Base-by-base conservation (phyloP, 306 rosid species). In the Prosopis cineraria region DNA sequence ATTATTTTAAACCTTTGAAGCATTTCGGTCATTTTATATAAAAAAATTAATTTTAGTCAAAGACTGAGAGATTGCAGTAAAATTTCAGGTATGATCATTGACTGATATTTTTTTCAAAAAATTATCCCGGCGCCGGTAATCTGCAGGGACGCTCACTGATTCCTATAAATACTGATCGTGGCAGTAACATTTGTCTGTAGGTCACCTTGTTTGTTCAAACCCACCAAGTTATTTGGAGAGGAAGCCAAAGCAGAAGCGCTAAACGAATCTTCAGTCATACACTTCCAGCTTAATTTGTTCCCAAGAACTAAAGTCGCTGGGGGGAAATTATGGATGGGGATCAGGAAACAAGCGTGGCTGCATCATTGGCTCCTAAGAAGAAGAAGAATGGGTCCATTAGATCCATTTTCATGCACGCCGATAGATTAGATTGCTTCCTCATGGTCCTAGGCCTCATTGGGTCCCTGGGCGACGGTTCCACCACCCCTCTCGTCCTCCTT, bases 321-420 rank as follows among this genome's bases (percentile, higher is more conserved):
- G n/a, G 56, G 24, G 8, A 64, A 41, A 73, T 3, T 2, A 76
- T 80, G 79, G 72, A 27, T 30, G 72, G 70, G 39, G 69, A 29
- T 79, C 68, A 63, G 30, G 68, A 79, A 73, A 16, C 40, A 69
- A 39, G 69, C 27, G 65, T 58, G 14, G 31, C 10, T 1, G 40
- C 22, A 20, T 52, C 59, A 6, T 48, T 41, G 41, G 60, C 20
- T 31, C 34, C 24, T 4, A 27, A 56, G 74, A 83, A 62, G 78
- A 84, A 72, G 39, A 71, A 34, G 8, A 52, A 64, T 20, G 80
- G 86, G 70, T 79, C 89, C 6, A 2, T 83, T 2, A 39, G 83
- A 67, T 85, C 91, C 27, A 84, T 90, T 79, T 86, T 90, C 85
- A 86, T 86, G 86, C 92, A 90, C 56, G 92, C 92, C 20, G 95